Evolutionary conservation across 208 protist species (phyloP), one percentile per base, ranked within the genome.

Genomic region (Leishmania martiniquensis): DNA sequence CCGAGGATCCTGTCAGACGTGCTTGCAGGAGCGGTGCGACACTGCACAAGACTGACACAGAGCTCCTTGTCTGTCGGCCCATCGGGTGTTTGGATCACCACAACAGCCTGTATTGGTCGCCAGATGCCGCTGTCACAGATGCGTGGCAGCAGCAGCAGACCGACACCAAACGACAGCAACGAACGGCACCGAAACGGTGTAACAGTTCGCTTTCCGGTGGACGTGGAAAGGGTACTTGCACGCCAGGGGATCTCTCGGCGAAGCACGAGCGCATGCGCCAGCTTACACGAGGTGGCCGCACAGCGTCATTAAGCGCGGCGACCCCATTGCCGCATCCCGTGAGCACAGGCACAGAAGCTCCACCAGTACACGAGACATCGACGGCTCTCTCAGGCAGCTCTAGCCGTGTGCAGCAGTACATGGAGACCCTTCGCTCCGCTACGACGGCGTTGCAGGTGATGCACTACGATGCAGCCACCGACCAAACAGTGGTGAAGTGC

Each of bases 41-140:
- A 55, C 66, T 5, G 22, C 15, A 32, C 29, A 25, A 13, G 42
- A 15, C 45, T 32, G 54, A 10, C 5, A 47, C 42, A 15, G 77
- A 70, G 66, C 32, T 91, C 82, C 75, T 80, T 10, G 63, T 89
- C 29, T 39, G 42, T 4, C 76, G 81, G 2, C 88, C 90, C 29
- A 93, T 95, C 74, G 89, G 90, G 12, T 95, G 93, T 77, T 44
- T 93, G 2, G 88, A 86, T 7, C 87, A 90, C 54, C 90, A 93
- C 74, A 34, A 87, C 13, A 94, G 91, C 74, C 69, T 93, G 25
- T 97, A 97, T 83, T 91, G 91, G 90, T 91, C 81, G 12, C 87
- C 91, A 1, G 84, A 86, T 60, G 77, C 55, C 17, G n/a, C 63
- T 1, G 29, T 81, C 17, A 77, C 80, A 12, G 72, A 72, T 3